A percentile compares a stretch with the other conserved stretches of the same genome.
These are phyloP conservation scores for Leccinum imitatum DNA, from an alignment of 768 basidiomycete genomes.

Conservation along the genomic window DNA sequence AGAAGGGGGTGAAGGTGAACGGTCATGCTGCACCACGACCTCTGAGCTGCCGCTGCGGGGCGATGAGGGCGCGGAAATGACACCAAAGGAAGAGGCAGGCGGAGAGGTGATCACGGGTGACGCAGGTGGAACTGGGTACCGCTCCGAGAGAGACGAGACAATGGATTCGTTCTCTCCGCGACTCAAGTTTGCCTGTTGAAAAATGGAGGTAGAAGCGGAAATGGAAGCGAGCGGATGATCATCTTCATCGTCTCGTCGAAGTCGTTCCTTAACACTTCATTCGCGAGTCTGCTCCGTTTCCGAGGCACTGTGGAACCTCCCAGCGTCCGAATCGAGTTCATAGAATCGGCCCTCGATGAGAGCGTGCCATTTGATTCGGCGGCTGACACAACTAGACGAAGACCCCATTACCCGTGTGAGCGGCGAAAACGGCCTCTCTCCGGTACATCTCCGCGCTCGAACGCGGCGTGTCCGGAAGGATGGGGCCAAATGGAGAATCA, in stretches of 20 bases:
- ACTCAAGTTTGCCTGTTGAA: neutral
- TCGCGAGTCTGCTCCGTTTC: conserved; percentile 19
- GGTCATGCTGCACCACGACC: conserved; percentile 8
- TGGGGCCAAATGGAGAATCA: conserved; percentile 32
- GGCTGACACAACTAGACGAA: conserved; percentile 6
- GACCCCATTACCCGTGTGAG: conserved; percentile 25
- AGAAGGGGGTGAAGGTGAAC: neutral
- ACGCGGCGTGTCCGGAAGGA: conserved; percentile 30
- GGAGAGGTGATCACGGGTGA: no score
- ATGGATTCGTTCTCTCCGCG: conserved; percentile 2
- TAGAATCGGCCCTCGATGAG: conserved; percentile 16
- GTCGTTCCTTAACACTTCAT: conserved; percentile 7
- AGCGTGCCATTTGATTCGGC: conserved; percentile 4
- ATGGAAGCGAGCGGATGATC: neutral
- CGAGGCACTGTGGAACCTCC: conserved; percentile 11
- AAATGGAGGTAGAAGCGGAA: neutral
- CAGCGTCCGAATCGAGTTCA: conserved; percentile 7
- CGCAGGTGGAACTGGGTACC: conserved; percentile 21
- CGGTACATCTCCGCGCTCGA: conserved; percentile 29
- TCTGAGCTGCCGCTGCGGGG: conserved; percentile 20
- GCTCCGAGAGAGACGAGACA: conserved; percentile 31
- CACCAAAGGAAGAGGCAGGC: no score
- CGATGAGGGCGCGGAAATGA: conserved; percentile 25
- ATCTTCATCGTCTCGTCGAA: conserved; percentile 8
- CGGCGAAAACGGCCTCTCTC: conserved; percentile 27